These are phyloP conservation scores for Rubroboletus pulcherrimus DNA, from an alignment of 768 basidiomycete species.

Conservation along the genomic window DNA sequence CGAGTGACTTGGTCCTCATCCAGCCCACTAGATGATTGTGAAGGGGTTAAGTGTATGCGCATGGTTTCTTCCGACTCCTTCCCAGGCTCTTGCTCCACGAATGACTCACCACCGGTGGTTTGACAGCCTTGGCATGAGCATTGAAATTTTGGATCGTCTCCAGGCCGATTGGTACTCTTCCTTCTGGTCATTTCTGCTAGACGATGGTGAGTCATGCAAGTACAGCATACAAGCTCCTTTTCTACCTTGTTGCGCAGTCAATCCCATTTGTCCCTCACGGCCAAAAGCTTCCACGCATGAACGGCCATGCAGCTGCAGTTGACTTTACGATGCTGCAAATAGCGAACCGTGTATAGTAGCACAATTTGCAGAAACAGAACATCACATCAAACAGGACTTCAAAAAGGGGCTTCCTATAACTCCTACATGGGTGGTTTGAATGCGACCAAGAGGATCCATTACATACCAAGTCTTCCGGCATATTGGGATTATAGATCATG, in stretches of 20 bases:
- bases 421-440: too few species aligned
- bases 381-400: too few species aligned
- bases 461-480: too few species aligned
- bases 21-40: slow-evolving; percentile 49
- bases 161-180: slow-evolving; percentile 84
- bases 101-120: slow-evolving; percentile 76
- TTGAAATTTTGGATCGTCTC: slow-evolving; percentile 95
- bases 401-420: too few species aligned
- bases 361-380: too few species aligned
- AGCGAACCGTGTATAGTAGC: too few species aligned
- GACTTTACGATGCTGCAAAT: too few species aligned
- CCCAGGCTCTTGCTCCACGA: slow-evolving; percentile 88
- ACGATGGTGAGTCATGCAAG: slow-evolving; percentile 9
- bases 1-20: slow-evolving; percentile 83
- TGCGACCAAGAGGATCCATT: too few species aligned
- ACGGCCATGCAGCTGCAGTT: too few species aligned
- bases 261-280: slow-evolving; percentile 75
- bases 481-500: too few species aligned
- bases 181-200: slow-evolving; percentile 97
- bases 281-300: too few species aligned
- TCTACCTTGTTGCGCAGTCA: slow-evolving; percentile 61
- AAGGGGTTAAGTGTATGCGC: slow-evolving; percentile 59
- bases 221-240: background rate
- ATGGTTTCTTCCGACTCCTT: slow-evolving; percentile 85
- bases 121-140: slow-evolving; percentile 95